phyloP scores from a whole-genome alignment of 2,329 filamentous ascomycete genomes.

The Nemania diffusa region DNA sequence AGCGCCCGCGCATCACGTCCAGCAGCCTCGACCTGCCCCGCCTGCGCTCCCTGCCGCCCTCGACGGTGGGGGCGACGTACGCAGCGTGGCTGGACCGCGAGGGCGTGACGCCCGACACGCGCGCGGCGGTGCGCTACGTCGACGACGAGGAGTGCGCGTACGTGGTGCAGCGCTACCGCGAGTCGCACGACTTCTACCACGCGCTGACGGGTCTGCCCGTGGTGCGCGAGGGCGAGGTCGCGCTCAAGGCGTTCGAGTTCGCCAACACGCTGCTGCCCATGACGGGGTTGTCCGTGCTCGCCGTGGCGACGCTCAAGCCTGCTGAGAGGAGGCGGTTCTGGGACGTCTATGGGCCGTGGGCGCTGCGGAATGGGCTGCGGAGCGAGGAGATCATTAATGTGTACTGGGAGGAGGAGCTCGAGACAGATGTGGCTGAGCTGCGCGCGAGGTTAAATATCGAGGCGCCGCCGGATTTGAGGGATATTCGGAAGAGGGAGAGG shows the following conservation, averaged over 20 bases:
- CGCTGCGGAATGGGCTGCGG: constrained; percentile 80
- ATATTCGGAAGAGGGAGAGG: constrained; percentile 76
- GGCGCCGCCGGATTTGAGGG: constrained; percentile 85
- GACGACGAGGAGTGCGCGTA: constrained; percentile 97
- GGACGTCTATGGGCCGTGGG: constrained; percentile 87
- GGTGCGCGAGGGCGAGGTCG: constrained; percentile 94
- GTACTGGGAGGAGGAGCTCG: constrained; percentile 96
- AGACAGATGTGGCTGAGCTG: constrained; percentile 82
- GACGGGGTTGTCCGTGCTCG: constrained; percentile 87
- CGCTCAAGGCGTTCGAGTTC: constrained; percentile 98
- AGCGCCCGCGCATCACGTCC: constrained; percentile 88
- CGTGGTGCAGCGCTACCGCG: constrained; percentile 97
- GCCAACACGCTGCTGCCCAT: constrained; percentile 94
- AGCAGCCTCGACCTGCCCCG: constrained; percentile 72
- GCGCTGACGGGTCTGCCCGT: constrained; percentile 90
- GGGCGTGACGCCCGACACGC: constrained; percentile 91
- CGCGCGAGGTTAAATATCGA: constrained; percentile 83
- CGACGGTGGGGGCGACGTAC: constrained; percentile 84
- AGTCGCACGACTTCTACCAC: constrained; percentile 98
- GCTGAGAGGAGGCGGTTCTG: constrained; percentile 82
- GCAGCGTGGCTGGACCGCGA: constrained; percentile 93
- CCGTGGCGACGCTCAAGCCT: constrained; percentile 85
- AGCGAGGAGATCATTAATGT: constrained; percentile 90
- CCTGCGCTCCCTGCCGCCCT: constrained; percentile 76
- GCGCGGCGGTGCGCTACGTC: constrained; percentile 84